phyloP scores from a whole-genome alignment of 805 yeast genomes.

The Danielozyma ontarioensis region DNA sequence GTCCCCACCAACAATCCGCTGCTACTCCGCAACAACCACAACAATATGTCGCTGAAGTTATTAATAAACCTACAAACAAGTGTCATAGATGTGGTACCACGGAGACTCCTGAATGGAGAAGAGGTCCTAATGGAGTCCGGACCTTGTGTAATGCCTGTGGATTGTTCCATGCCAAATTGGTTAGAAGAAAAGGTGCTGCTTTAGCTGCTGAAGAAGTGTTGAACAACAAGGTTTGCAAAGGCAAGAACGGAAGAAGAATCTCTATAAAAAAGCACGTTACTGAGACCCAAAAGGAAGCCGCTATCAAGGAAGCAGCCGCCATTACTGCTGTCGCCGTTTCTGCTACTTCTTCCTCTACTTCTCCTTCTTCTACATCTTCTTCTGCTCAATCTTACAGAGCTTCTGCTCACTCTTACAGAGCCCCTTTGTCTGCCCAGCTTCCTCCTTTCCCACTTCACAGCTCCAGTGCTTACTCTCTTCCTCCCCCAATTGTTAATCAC shows the following conservation, averaged over 20 bases:
- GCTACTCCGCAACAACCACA: not conserved
- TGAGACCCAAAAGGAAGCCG: not conserved
- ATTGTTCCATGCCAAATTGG: slow-evolving; percentile 37
- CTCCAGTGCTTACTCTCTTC: no score
- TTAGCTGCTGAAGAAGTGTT: slow-evolving; percentile 34
- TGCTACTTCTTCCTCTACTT: not conserved
- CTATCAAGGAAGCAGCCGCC: not conserved
- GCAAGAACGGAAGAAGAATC: slow-evolving; percentile 39
- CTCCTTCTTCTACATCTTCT: not conserved
- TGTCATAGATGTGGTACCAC: slow-evolving; percentile 44
- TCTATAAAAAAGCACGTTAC: slow-evolving; percentile 24
- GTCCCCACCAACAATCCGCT: not conserved
- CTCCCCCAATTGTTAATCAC: not conserved
- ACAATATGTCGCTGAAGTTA: slow-evolving; percentile 7
- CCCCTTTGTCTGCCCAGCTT: no score
- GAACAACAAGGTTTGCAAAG: slow-evolving; percentile 38
- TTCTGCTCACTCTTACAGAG: not conserved
- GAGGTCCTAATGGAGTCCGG: slow-evolving; percentile 43
- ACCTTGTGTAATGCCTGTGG: slow-evolving; percentile 42
- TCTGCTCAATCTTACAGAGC: not conserved
- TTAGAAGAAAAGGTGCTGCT: slow-evolving; percentile 24
- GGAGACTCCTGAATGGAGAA: slow-evolving; percentile 42
- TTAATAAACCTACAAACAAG: slow-evolving; percentile 23
- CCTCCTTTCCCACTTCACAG: no score
- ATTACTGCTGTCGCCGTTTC: not conserved